Conservation (phyloP, 2,329 filamentous ascomycete genomes). For the Arthrobotrys pseudoclavata region DNA sequence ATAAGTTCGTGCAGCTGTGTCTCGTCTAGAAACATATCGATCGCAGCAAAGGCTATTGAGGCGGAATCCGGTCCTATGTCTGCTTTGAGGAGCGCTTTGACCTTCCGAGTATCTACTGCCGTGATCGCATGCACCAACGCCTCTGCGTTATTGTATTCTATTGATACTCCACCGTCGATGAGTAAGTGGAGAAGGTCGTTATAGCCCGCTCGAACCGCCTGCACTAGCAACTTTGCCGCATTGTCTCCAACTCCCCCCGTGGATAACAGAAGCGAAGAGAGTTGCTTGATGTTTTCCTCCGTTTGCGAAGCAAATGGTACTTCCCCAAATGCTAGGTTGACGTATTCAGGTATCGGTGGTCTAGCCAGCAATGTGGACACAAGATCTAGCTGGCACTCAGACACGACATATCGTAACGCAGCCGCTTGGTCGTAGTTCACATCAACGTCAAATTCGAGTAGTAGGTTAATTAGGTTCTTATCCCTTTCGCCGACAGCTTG, state of each 20-base stretch:
- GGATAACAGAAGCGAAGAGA: conserved; percentile 35
- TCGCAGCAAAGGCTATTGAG: conserved; percentile 45
- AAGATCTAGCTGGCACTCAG: conserved; percentile 23
- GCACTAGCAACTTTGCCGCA: conserved; percentile 48
- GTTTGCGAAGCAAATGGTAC: conserved; percentile 51
- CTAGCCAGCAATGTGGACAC: conserved; percentile 29
- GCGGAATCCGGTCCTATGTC: conserved; percentile 33
- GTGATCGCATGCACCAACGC: conserved; percentile 52
- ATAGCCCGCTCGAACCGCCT: conserved; percentile 56
- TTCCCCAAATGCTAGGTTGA: conserved; percentile 52
- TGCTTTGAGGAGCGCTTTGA: conserved; percentile 38
- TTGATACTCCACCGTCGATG: conserved; percentile 40
- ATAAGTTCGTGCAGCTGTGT: conserved; percentile 45
- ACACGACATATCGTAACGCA: conserved; percentile 39
- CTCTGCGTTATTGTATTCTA: conserved; percentile 54
- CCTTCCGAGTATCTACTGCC: conserved; percentile 48
- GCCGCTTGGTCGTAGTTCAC: conserved; percentile 49
- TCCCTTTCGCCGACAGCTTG: conserved; percentile 47
- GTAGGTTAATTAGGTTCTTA: conserved; percentile 41
- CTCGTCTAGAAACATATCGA: conserved; percentile 54
- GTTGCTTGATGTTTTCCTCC: conserved; percentile 37
- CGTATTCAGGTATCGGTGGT: conserved; percentile 36
- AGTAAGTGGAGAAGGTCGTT: conserved; percentile 52
- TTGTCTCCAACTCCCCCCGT: conserved; percentile 40
- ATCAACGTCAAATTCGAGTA: conserved; percentile 49